Percentiles rank a stretch among this genome's conserved stretches.
phyloP scores from a whole-genome alignment of 495 filamentous ascomycete genomes.

The Apiosordaria backusii region DNA sequence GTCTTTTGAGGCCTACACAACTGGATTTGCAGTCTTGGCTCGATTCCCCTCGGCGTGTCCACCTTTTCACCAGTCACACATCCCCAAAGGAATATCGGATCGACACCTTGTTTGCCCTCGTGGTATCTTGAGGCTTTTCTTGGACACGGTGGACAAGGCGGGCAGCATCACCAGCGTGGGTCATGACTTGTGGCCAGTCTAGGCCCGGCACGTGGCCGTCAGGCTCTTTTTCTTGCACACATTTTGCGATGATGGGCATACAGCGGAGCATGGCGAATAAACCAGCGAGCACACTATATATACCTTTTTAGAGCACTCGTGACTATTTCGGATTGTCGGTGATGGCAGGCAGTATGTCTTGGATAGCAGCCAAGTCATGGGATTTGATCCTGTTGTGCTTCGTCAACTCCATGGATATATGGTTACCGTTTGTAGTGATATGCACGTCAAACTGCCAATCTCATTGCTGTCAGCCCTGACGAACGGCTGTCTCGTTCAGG shows the following conservation, averaged over 20 bases:
- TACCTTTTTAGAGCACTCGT: neutral
- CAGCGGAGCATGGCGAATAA: neutral
- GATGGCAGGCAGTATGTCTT: neutral
- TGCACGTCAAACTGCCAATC: neutral
- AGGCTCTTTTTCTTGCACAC: neutral
- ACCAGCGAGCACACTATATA: neutral
- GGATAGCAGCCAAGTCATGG: neutral
- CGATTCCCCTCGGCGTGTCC: too few relatives aligned
- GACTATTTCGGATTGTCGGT: neutral
- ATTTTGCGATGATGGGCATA: neutral
- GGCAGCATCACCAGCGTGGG: neutral
- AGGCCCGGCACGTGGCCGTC: neutral
- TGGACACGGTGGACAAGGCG: neutral
- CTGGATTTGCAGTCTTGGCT: too few relatives aligned
- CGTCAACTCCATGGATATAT: neutral
- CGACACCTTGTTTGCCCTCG: neutral
- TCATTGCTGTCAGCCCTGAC: neutral
- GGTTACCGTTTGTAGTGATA: neutral
- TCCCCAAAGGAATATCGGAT: neutral
- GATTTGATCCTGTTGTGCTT: neutral
- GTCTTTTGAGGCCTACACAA: too few relatives aligned
- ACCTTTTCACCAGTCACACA: too few relatives aligned
- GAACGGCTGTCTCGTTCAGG: neutral
- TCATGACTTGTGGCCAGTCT: neutral
- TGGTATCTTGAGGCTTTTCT: neutral